Evolutionary conservation across 192 early-diverging fungal genomes (phyloP).

Genomic region (Anaeromyces robustus): DNA sequence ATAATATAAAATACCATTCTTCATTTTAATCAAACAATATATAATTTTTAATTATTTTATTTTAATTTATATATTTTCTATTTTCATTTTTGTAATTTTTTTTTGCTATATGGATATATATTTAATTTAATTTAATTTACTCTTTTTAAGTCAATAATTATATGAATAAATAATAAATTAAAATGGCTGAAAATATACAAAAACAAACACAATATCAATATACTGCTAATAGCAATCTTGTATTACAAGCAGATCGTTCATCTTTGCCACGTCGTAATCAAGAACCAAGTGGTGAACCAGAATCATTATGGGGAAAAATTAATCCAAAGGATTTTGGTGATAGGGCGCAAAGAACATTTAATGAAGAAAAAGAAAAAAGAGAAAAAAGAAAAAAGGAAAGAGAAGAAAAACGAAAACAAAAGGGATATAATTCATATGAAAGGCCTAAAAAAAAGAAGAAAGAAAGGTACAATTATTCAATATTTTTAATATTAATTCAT

Average conservation of each 20-base stretch:
- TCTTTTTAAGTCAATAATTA: background rate
- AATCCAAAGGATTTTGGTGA: slow-evolving; percentile 73
- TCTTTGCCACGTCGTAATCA: slow-evolving; percentile 64
- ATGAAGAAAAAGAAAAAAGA: slow-evolving; percentile 40
- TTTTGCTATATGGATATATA: background rate
- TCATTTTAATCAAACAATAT: too few species aligned
- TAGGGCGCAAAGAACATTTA: slow-evolving; percentile 48
- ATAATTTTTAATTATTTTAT: too few species aligned
- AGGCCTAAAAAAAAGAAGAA: slow-evolving; percentile 30
- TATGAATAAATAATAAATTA: background rate
- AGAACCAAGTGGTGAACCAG: slow-evolving; percentile 90
- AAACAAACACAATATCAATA: slow-evolving; percentile 16
- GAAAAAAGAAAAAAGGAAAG: slow-evolving; percentile 34
- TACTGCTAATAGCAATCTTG: slow-evolving; percentile 87
- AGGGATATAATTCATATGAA: slow-evolving; percentile 7
- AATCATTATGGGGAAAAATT: slow-evolving; percentile 76
- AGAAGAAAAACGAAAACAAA: slow-evolving; percentile 33
- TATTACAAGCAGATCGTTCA: slow-evolving; percentile 78
- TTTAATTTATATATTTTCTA: too few species aligned
- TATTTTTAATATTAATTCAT: too few species aligned
- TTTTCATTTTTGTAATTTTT: background rate
- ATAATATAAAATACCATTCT: too few species aligned
- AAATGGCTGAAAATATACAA: slow-evolving; percentile 14
- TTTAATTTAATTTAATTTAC: too few species aligned
- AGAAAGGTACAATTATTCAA: slow-evolving; percentile 20